Base-by-base conservation (phyloP, 305 asterid species). In the Lippia alba region DNA sequence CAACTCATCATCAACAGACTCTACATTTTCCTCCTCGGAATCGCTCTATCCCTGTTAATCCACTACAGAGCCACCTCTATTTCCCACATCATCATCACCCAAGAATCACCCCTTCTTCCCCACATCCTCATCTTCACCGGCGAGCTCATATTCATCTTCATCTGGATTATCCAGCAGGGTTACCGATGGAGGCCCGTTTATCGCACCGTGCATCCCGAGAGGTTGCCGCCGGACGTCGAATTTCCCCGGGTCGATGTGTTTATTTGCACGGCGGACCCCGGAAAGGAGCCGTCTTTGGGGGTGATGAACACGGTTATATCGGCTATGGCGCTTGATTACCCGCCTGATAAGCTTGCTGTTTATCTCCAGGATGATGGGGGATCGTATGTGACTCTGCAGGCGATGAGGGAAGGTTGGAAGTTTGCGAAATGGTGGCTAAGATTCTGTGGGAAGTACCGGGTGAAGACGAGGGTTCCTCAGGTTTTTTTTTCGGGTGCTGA, bases 221-320 rank as follows among this genome's bases (percentile, higher is more conserved):
- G 82, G 15, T 34, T 87, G 11, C 86, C 90, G 12, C 79, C 12
- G 12, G 84, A 87, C 8, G 76, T 76, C 19, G 69, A 84, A 59
- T 80, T 87, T 16, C 91, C 91, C 0, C 74, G 80, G 5, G 73
- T 87, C 12, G 96, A 89, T 14, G 87, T 87, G 56, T 81, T 89
- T 46, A 61, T 89, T 0, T 89, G 86, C 81, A 89, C 96, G 1
- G 86, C 90, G 1, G 92, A 89, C 60, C 89, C 93, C 3, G 74
- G 67, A 15, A 85, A 84, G 56, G 96, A 89, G 84, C 96, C 96
- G 0, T 66, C 78, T 17, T 55, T 82, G 11, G 90, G 72, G 54
- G 91, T 87, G 10, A 85, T 89, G 96, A 89, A 87, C 76, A 89
- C 93, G 15, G 90, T 89, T 17, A 24, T 89, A 12, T 89, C 96